Evolutionary conservation across 2,329 filamentous ascomycete species (phyloP), one percentile per base, ranked within the genome.

Genomic region (Xylariomycetidae sp.): DNA sequence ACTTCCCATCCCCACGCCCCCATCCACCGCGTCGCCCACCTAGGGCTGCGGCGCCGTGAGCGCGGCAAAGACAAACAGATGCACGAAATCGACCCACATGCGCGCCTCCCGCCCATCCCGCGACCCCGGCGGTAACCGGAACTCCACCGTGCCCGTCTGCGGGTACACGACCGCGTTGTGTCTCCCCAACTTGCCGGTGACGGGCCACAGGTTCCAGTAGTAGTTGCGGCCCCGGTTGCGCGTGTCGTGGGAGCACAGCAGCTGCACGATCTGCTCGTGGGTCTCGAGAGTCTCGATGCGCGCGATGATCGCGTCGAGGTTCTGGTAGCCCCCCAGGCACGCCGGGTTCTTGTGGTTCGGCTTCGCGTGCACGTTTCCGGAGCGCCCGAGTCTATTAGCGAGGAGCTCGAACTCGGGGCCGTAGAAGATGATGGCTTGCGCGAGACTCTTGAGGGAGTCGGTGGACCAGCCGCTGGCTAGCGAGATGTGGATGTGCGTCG

Each of bases 361-460:
- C n/a, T 14, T n/a, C 14, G 16, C 28, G 8, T 13, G 10, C 3
- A 10, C 28, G 15, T n/a, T 19, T 7, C 11, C 17, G 16, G 13
- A 9, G 9, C 28, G 17, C 16, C 17, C 11, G 8, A 30, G 6
- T 13, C 27, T 16, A 10, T 12, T 4, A n/a, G 16, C 16, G n/a
- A 30, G 16, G 5, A n/a, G 9, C n/a, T 62, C 53, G 41, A 74
- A 74, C 39, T 72, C 69, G 18, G 55, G 46, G 40, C 63, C 56
- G 2, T 54, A 51, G 25, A 58, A 51, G 31, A 60, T 61, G 19
- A 64, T 51, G 10, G 54, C 48, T 20, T 64, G 57, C 32, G 53
- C 45, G 19, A 68, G 59, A 15, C 59, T 53, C 28, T 62, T 59
- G 25, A 20, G 2, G 14, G 17, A n/a, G 28, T 12, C 12, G 5